Conservation (phyloP, 208 protist species). For the Acanthamoeba triangularis region DNA sequence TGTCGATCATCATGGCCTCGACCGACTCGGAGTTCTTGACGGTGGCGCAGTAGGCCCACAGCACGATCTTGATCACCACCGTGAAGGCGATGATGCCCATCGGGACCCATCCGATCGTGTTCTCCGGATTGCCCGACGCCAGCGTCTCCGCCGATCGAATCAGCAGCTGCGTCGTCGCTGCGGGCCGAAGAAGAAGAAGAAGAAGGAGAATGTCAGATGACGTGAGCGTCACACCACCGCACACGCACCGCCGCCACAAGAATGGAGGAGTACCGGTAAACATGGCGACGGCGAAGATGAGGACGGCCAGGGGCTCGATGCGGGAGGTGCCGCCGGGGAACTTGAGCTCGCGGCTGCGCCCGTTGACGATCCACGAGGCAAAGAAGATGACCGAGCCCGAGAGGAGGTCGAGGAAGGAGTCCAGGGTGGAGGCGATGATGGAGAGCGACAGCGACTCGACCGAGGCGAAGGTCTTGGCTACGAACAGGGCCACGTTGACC, state of each 20-base stretch:
- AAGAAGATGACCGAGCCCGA: constrained; percentile 79
- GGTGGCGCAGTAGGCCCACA: constrained; percentile 73
- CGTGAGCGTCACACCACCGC: no score
- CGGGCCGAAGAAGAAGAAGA: background rate
- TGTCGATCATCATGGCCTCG: constrained; percentile 84
- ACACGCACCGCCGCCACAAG: background rate
- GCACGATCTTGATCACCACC: constrained; percentile 81
- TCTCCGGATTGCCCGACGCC: background rate
- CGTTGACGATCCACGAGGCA: constrained; percentile 34
- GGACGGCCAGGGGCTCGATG: constrained; percentile 79
- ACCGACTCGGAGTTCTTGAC: constrained; percentile 21
- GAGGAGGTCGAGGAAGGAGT: constrained; percentile 81
- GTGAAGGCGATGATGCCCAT: constrained; percentile 57
- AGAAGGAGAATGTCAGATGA: background rate
- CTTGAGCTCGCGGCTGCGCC: constrained; percentile 21
- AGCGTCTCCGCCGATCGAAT: constrained; percentile 15
- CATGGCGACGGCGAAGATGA: constrained; percentile 80
- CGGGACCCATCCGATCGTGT: background rate
- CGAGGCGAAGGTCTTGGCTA: constrained; percentile 55
- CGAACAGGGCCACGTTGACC: constrained; percentile 61
- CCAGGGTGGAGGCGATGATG: constrained; percentile 78
- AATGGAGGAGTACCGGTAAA: constrained; percentile 34
- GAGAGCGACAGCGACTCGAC: constrained; percentile 69
- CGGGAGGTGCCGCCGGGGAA: constrained; percentile 74
- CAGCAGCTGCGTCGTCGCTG: constrained; percentile 48